Base-by-base conservation (phyloP, 371 early-diverging fungal species). In the Syncephalis plumigaleata region DNA sequence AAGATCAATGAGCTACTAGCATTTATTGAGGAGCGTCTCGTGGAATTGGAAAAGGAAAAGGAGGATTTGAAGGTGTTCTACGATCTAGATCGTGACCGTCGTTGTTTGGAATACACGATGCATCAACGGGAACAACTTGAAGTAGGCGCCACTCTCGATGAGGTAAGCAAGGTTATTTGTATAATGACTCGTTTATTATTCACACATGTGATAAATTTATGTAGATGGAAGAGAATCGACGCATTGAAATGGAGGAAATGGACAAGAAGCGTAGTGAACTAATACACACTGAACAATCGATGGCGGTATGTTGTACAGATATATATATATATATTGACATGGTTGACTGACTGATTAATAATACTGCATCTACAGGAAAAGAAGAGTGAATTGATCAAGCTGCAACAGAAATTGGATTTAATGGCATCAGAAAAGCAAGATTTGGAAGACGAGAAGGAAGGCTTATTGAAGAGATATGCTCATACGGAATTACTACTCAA, bases 1-100 rank as follows among this genome's bases (percentile, higher is more conserved):
- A 96, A 97, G 66, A 98, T 98, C 48, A 73, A 81, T 13, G 89
- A 89, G 52, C 76, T 93, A 17, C 55, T 98, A 36, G 66, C 71
- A 0, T 83, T 80, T 50, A 91, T 99, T 45, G 76, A 97, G 37
- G 89, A 91, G 48, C 74, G 95, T 37, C 61, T 95, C 42, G 61
- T 59, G 13, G 92, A 92, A 58, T 73, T 97, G 17, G 91, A 98
- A 53, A 74, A 81, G 20, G 98, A 97, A 59, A 94, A 94, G 53
- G 79, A 82, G 22, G 93, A 96, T 57, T 58, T 98, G 39, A 73
- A 78, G 44, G 66, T 87, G 54, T 95, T 73, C 58, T 87, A 91
- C 47, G 73, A 81, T 2, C 60, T 80, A 47, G 96, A 98, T 54
- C 70, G 77, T 31, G 84, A 91, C 46, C 73, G 91, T 24, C 67